Evolutionary conservation across 169 alveolate species (phyloP), one percentile per base, ranked within the genome.

Genomic region (Cryptosporidium andersoni): DNA sequence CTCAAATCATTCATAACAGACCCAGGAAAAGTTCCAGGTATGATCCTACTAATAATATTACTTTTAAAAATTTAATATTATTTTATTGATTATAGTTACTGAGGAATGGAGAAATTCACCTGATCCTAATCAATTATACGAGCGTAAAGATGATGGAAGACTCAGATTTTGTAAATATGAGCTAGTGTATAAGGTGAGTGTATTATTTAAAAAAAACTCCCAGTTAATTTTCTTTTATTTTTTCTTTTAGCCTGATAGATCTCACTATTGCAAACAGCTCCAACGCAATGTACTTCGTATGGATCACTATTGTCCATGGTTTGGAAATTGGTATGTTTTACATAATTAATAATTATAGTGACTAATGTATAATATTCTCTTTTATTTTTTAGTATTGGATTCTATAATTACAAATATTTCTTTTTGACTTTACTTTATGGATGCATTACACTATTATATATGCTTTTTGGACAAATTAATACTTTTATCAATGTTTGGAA

Each of bases 351-450:
- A 25, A 25, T 25, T 25, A 25, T 25, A 25, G 0, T 25, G 25
- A 25, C 0, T 25, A 25, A 25, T 25, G 25, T 25, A 25, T 25
- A 25, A 25, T 25, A 25, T 25, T 25, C 25, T 25, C 0, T 25
- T 25, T 25, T 25, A 25, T 25, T 25, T 25, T 25, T 25, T 25
- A 25, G 81, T 39, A 74, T 74, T 58, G 85, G 85, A 12, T 48
- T 58, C 39, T 74, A 47, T 36, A 74, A 74, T 51, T 74, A 74
- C 37, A 74, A 89, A 88, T 89, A 66, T 81, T 89, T 89, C 88
- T 89, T 68, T 68, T 81, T 89, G 81, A 88, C 92, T 4, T 60
- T 89, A 51, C 68, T 89, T 3, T 89, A 89, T 51, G 66, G 82
- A 2, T 74, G 80, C 37, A 55, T 42, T 16, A 48, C 82, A 49